These are phyloP conservation scores for Boletus rufocinnamomeus DNA, from an alignment of 768 basidiomycete species.

Conservation along the genomic window DNA sequence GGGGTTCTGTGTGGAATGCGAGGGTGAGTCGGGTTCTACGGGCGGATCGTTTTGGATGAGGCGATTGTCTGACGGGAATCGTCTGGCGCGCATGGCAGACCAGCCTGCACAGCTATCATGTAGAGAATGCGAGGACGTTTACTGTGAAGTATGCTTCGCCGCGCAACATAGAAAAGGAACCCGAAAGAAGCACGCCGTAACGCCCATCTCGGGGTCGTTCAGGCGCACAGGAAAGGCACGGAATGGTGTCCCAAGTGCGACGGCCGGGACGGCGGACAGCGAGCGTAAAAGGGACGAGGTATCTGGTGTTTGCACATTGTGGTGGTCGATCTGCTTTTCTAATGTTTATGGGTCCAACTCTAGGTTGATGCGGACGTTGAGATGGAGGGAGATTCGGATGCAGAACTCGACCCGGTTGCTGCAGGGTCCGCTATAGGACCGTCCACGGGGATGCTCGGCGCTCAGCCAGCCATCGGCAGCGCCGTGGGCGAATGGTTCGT, in stretches of 20 bases:
- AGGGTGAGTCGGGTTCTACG: slow-evolving; percentile 51
- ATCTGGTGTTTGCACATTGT: background rate
- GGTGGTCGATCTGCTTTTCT: slow-evolving; percentile 2
- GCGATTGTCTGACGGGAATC: background rate
- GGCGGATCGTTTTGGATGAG: background rate
- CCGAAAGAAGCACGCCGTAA: slow-evolving; percentile 62
- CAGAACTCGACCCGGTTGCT: slow-evolving; percentile 41
- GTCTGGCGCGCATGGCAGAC: slow-evolving; percentile 45
- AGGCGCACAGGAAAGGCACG: slow-evolving; percentile 10
- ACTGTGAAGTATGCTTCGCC: slow-evolving; percentile 85
- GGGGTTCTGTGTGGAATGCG: slow-evolving; percentile 82
- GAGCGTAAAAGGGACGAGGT: slow-evolving; percentile 26
- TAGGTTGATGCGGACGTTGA: slow-evolving; percentile 39
- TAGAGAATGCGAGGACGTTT: slow-evolving; percentile 69
- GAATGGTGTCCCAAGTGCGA: slow-evolving; percentile 17
- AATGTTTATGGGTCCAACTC: background rate
- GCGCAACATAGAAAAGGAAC: slow-evolving; percentile 83
- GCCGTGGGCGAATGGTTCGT: slow-evolving; percentile 84
- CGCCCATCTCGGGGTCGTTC: slow-evolving; percentile 39
- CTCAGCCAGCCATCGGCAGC: slow-evolving; percentile 60
- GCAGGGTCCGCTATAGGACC: slow-evolving; percentile 24
- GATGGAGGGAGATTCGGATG: slow-evolving; percentile 37
- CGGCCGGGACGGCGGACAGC: background rate
- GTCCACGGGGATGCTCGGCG: slow-evolving; percentile 42
- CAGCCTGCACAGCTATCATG: slow-evolving; percentile 80